phyloP scores from a whole-genome alignment of 2,329 filamentous ascomycete species.

The Helicocarpus griseus region DNA sequence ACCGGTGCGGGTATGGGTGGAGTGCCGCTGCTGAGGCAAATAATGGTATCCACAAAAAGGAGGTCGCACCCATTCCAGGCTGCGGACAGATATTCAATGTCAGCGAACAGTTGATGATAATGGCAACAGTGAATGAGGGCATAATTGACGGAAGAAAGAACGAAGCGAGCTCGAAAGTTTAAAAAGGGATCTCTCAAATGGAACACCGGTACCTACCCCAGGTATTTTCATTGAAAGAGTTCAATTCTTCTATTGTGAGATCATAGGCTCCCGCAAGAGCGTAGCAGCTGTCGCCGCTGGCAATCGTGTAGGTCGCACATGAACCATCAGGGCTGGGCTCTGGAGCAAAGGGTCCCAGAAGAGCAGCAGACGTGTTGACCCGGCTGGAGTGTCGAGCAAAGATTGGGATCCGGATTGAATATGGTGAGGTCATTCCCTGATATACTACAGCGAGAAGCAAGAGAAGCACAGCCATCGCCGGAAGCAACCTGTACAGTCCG shows the following conservation, averaged over 20 bases:
- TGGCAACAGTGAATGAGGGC: too few species aligned
- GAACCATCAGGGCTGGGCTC: too few species aligned
- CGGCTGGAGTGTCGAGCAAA: slow-evolving; percentile 23
- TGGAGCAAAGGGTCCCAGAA: too few species aligned
- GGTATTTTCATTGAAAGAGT: slow-evolving; percentile 32
- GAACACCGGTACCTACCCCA: too few species aligned
- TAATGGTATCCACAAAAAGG: slow-evolving; percentile 21
- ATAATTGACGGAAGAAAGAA: too few species aligned
- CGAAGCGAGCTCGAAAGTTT: too few species aligned
- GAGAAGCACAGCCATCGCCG: slow-evolving; percentile 27
- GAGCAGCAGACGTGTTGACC: slow-evolving; percentile 31
- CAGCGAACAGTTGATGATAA: too few species aligned
- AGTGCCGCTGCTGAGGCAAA: slow-evolving; percentile 34
- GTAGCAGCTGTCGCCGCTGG: slow-evolving; percentile 30
- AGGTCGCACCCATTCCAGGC: slow-evolving; percentile 32
- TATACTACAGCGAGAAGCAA: slow-evolving; percentile 33
- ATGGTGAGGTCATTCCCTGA: slow-evolving; percentile 27
- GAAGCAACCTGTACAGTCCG: slow-evolving; percentile 20
- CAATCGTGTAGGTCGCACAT: too few species aligned
- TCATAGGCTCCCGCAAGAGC: slow-evolving; percentile 23
- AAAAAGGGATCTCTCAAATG: too few species aligned
- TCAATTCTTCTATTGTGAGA: slow-evolving; percentile 31
- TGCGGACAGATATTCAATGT: too few species aligned
- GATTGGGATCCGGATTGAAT: slow-evolving; percentile 24
- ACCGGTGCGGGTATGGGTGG: slow-evolving; percentile 34